Percentiles rank a stretch among this genome's conserved stretches.
phyloP scores from a whole-genome alignment of 1,284 basidiomycete genomes.

The Agroathelia rolfsii region DNA sequence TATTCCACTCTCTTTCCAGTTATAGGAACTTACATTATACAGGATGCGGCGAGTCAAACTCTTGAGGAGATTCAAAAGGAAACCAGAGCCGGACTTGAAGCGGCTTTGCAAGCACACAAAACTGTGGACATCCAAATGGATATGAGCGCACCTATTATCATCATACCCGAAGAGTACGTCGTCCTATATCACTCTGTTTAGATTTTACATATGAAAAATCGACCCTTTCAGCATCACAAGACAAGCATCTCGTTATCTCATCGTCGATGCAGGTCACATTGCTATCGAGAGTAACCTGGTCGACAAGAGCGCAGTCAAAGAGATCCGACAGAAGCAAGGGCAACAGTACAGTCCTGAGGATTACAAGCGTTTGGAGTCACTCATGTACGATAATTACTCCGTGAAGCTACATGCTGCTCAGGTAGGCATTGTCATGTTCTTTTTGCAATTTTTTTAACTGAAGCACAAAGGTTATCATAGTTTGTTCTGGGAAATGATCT shows the following conservation, averaged over 20 bases:
- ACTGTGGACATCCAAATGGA: conserved; percentile 95
- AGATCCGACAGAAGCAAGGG: conserved; percentile 80
- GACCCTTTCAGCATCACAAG: conserved; percentile 55
- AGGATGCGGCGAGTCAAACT: conserved; percentile 91
- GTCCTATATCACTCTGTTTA: conserved; percentile 3
- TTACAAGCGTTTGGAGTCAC: conserved; percentile 77
- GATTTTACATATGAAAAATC: conserved; percentile 8
- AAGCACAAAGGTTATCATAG: conserved; percentile 30
- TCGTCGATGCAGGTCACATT: conserved; percentile 97
- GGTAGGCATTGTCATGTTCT: conserved; percentile 29
- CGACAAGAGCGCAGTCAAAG: conserved; percentile 73
- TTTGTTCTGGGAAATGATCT: conserved; percentile 87
- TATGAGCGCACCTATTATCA: conserved; percentile 95
- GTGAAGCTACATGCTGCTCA: conserved; percentile 86
- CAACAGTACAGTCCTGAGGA: conserved; percentile 86
- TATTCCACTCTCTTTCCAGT: conserved; percentile 8
- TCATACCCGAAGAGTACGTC: conserved; percentile 85
- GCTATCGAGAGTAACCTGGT: conserved; percentile 87
- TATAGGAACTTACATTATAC: conserved; percentile 2
- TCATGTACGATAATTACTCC: conserved; percentile 95
- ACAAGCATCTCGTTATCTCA: conserved; percentile 85
- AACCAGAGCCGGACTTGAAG: conserved; percentile 90
- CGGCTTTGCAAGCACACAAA: conserved; percentile 88
- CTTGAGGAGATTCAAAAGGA: conserved; percentile 93
- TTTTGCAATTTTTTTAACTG: conserved; percentile 6